Percentiles rank a stretch among this genome's conserved stretches.
phyloP scores from a whole-genome alignment of 352 stramenopile genomes.

The Blastocystis sp. region DNA sequence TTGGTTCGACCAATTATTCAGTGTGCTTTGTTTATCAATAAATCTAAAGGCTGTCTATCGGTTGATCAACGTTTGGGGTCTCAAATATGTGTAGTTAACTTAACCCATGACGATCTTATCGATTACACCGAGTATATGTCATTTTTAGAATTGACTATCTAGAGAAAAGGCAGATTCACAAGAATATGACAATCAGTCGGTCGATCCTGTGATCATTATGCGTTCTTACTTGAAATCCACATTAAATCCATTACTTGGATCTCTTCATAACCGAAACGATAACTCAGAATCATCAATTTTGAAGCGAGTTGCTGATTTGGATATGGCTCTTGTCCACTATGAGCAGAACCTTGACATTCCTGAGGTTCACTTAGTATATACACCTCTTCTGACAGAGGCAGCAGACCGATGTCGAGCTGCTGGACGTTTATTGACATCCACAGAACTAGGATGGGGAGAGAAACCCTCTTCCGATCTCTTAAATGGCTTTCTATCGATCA shows the following conservation, averaged over 20 bases:
- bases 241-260: slow-evolving; percentile 32
- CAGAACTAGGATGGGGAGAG: slow-evolving; percentile 63
- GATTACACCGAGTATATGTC: background rate
- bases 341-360: slow-evolving; percentile 87
- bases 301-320: slow-evolving; percentile 79
- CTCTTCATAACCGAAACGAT: background rate
- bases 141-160: background rate
- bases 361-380: slow-evolving; percentile 79
- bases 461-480: slow-evolving; percentile 63
- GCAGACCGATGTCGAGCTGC: slow-evolving; percentile 67
- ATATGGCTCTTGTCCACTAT: slow-evolving; percentile 83
- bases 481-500: slow-evolving; percentile 67
- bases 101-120: slow-evolving; percentile 24
- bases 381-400: slow-evolving; percentile 77
- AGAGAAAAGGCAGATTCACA: background rate
- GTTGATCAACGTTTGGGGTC: background rate
- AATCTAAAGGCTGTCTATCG: background rate
- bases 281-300: slow-evolving; percentile 9
- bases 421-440: slow-evolving; percentile 64
- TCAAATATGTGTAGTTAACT: slow-evolving; percentile 10
- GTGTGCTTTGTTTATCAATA: slow-evolving; percentile 23
- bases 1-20: slow-evolving; percentile 28
- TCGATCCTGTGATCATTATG: slow-evolving; percentile 46
- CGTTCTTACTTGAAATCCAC: slow-evolving; percentile 48
- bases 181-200: slow-evolving; percentile 4